Conservation (phyloP, 2,329 filamentous ascomycete genomes). For the Aspergillus ochraceoroseus region DNA sequence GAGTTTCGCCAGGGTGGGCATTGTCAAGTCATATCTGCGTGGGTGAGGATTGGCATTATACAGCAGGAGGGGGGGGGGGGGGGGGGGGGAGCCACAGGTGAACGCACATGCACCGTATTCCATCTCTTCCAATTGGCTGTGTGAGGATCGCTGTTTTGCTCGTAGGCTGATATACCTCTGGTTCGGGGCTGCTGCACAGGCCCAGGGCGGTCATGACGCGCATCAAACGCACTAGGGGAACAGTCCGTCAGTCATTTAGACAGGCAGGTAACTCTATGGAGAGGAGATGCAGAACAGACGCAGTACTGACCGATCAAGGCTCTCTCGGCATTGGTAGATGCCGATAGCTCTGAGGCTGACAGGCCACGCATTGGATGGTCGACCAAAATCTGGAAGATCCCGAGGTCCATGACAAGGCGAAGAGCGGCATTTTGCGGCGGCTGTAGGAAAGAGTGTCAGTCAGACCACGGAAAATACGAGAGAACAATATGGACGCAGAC, state of each 20-base stretch:
- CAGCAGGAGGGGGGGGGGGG: neutral
- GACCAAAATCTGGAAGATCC: slow-evolving; percentile 28
- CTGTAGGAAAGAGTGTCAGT: slow-evolving; percentile 16
- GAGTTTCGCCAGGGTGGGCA: slow-evolving; percentile 31
- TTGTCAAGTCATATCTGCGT: slow-evolving; percentile 28
- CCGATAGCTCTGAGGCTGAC: slow-evolving; percentile 28
- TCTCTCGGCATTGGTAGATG: slow-evolving; percentile 27
- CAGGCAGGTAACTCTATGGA: neutral
- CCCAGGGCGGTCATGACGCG: slow-evolving; percentile 30
- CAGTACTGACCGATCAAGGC: slow-evolving; percentile 28
- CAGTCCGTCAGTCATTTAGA: too few relatives aligned
- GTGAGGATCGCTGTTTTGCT: slow-evolving; percentile 27
- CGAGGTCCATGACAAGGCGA: slow-evolving; percentile 29
- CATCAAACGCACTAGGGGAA: slow-evolving; percentile 31
- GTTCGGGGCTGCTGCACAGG: slow-evolving; percentile 20
- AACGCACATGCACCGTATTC: slow-evolving; percentile 30
- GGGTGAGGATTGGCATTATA: neutral
- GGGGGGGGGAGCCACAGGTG: too few relatives aligned
- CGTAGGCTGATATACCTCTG: slow-evolving; percentile 26
- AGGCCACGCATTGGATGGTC: slow-evolving; percentile 19
- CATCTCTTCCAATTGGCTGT: slow-evolving; percentile 29
- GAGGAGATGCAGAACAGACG: neutral
- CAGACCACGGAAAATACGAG: neutral
- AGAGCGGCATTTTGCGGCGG: slow-evolving; percentile 34
- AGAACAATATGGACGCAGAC: slow-evolving; percentile 17